These are phyloP conservation scores for Silene latifolia DNA, from an alignment of 148 eudicot genomes.

Conservation along the genomic window DNA sequence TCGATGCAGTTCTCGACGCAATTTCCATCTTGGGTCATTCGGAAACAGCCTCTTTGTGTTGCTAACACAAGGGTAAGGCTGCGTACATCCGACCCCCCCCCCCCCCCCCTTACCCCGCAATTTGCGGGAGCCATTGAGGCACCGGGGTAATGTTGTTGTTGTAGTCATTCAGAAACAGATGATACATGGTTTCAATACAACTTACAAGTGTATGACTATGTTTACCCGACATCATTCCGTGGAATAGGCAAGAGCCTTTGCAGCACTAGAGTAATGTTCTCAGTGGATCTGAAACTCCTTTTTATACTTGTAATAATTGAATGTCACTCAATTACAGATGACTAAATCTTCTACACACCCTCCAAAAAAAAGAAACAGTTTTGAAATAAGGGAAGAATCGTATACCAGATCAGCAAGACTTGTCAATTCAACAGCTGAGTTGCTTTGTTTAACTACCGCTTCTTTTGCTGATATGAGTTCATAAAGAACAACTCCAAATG, in stretches of 20 bases:
- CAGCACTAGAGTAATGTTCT: neutral
- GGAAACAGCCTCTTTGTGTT: too few species aligned
- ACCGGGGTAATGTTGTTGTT: too few species aligned
- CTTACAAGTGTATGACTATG: neutral
- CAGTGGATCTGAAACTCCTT: neutral
- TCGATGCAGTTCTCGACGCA: too few species aligned
- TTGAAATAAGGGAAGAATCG: neutral
- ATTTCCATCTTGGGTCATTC: too few species aligned
- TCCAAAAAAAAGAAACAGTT: neutral
- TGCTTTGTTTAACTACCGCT: slow-evolving; percentile 53
- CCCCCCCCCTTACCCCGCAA: too few species aligned
- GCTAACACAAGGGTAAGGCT: too few species aligned
- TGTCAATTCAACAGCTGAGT: slow-evolving; percentile 33
- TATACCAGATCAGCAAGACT: slow-evolving; percentile 65
- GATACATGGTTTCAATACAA: neutral
- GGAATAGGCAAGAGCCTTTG: neutral
- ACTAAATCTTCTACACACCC: neutral
- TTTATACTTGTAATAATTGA: neutral
- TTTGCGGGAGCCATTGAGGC: too few species aligned
- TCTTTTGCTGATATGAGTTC: slow-evolving; percentile 76
- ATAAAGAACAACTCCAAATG: slow-evolving; percentile 79
- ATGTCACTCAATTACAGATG: neutral
- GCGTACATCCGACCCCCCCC: too few species aligned
- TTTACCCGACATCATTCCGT: neutral
- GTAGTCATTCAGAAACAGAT: neutral